Evolutionary conservation across 2,329 filamentous ascomycete species (phyloP).

Genomic region (Colletotrichum musae): DNA sequence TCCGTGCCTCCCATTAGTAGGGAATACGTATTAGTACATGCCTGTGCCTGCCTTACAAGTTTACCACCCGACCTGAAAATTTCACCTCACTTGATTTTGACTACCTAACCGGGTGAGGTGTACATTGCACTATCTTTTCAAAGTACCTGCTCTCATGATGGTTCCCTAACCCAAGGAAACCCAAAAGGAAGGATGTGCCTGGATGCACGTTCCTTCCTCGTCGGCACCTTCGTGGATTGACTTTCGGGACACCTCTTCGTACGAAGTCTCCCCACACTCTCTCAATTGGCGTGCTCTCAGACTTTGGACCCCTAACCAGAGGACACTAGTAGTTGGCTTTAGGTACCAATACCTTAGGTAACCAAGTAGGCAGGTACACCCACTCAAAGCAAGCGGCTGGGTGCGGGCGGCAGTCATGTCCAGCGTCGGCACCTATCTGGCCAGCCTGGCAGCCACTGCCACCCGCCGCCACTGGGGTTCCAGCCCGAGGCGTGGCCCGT

Average conservation of each 20-base stretch:
- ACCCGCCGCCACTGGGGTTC: no score
- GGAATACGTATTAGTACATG: no score
- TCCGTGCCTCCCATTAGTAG: background rate
- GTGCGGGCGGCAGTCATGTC: slow-evolving; percentile 11
- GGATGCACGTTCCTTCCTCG: slow-evolving; percentile 20
- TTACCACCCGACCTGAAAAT: background rate
- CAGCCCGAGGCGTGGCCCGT: background rate
- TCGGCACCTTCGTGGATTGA: slow-evolving; percentile 18
- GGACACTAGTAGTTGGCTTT: background rate
- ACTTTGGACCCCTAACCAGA: slow-evolving; percentile 29
- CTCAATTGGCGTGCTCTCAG: slow-evolving; percentile 15
- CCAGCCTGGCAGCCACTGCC: no score
- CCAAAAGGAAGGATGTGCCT: slow-evolving; percentile 20
- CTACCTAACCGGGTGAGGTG: no score
- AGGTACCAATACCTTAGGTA: background rate
- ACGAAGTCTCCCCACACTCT: slow-evolving; percentile 30
- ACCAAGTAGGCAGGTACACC: background rate
- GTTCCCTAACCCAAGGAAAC: slow-evolving; percentile 7
- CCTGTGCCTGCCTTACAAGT: slow-evolving; percentile 1
- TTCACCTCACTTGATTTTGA: no score
- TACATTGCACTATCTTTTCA: no score
- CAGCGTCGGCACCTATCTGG: background rate
- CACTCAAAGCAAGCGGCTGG: background rate
- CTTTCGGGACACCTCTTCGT: slow-evolving; percentile 17
- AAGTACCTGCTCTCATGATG: background rate